phyloP scores from a whole-genome alignment of 23 red algal species.

The Gracilaria caudata region DNA sequence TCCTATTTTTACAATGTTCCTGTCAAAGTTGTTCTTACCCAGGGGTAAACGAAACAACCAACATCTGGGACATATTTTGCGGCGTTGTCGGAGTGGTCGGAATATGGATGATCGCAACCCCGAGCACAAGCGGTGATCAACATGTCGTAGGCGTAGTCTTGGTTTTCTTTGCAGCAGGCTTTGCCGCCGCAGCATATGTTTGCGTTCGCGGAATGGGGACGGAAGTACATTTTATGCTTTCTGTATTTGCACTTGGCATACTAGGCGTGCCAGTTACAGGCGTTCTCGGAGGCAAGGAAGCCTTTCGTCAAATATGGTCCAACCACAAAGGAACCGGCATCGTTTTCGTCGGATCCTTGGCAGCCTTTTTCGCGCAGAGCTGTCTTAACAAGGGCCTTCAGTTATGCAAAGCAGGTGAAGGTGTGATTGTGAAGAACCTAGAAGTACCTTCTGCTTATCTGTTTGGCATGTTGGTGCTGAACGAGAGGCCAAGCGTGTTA shows the following conservation, averaged over 20 bases:
- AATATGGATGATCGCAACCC: constrained; percentile 26
- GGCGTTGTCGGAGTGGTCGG: constrained; percentile 26
- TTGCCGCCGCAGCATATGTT: constrained; percentile 14
- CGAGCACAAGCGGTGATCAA: constrained; percentile 12
- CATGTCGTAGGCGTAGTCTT: constrained; percentile 21
- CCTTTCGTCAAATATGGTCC: background rate
- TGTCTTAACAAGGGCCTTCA: constrained; percentile 57
- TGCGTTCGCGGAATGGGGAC: constrained; percentile 26
- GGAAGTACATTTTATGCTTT: constrained; percentile 38
- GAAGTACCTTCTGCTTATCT: constrained; percentile 53
- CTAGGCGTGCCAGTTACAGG: background rate
- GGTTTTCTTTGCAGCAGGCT: constrained; percentile 12
- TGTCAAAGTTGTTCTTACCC: constrained; percentile 33
- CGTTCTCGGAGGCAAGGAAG: constrained; percentile 33
- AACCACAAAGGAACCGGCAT: constrained; percentile 11
- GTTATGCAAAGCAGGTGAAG: constrained; percentile 22
- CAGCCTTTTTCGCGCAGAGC: constrained; percentile 45
- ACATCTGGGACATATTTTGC: background rate
- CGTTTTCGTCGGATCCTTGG: constrained; percentile 1
- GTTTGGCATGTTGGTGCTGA: constrained; percentile 33
- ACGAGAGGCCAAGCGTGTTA: background rate
- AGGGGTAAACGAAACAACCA: constrained; percentile 20
- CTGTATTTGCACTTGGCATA: constrained; percentile 45
- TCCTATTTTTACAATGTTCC: constrained; percentile 40
- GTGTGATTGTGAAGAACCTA: constrained; percentile 41